Percentiles rank a stretch among this genome's conserved stretches.
These are phyloP conservation scores for Penicillium sp. DNA, from an alignment of 2,329 filamentous ascomycete species.

Conservation along the genomic window DNA sequence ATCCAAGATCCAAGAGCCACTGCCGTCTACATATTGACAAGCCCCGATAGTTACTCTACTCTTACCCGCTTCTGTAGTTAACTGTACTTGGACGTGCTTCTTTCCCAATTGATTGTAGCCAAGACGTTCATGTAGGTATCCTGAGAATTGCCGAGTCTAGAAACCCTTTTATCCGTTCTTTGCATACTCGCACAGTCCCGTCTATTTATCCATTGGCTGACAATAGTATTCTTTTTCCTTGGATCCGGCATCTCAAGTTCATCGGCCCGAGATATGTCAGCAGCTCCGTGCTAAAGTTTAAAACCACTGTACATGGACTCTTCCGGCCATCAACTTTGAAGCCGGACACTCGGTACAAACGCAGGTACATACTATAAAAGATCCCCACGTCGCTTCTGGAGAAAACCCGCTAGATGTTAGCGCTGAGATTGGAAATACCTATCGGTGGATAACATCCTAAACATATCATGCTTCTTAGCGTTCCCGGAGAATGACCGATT, in stretches of 20 bases:
- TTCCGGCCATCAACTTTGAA: background rate
- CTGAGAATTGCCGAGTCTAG: background rate
- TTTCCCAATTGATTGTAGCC: slow-evolving; percentile 3
- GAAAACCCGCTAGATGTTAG: background rate
- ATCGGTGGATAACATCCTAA: slow-evolving; percentile 1
- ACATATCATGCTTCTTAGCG: slow-evolving; percentile 6
- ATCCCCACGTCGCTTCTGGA: background rate
- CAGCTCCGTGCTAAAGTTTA: slow-evolving; percentile 5
- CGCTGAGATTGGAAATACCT: background rate
- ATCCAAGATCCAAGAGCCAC: slow-evolving; percentile 15
- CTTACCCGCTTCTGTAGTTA: background rate
- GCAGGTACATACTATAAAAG: slow-evolving; percentile 13
- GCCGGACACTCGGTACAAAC: slow-evolving; percentile 7
- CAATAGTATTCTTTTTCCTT: background rate
- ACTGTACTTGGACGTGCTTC: background rate
- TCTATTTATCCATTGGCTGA: background rate
- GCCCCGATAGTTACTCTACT: background rate
- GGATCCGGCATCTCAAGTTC: slow-evolving; percentile 5
- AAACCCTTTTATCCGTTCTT: background rate
- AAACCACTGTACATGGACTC: slow-evolving; percentile 3
- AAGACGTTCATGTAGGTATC: background rate
- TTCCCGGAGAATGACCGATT: slow-evolving; percentile 2
- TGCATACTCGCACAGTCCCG: slow-evolving; percentile 5
- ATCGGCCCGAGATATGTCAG: slow-evolving; percentile 10
- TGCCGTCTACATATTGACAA: slow-evolving; percentile 8